Evolutionary conservation across 768 basidiomycete species (phyloP), one percentile per base, ranked within the genome.

Genomic region (Termitomyces sp.): DNA sequence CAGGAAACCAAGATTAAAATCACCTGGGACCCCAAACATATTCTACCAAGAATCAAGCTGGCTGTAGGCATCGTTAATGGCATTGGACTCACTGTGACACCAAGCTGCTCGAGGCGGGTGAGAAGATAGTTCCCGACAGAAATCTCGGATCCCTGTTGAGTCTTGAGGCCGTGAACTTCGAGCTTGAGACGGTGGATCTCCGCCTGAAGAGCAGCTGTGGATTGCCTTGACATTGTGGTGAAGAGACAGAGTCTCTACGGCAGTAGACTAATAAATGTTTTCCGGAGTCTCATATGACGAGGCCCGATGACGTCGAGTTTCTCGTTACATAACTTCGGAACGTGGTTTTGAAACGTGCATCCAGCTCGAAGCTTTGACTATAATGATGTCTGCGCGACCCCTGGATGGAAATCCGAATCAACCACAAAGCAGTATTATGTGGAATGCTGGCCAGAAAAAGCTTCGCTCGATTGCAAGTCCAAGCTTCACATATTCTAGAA

Each of bases 1-100:
- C 69, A 86, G 66, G 65, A 86, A 86, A 2, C 82, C 88, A 49
- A 93, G 82, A 70, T 92, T 92, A 65, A 92, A 93, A 71, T 94
- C 91, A n/a, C 92, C 92, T 0, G 92, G 92, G 0, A 94, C 82
- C 15, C 92, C 92, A 60, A 94, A 94, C 77, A 94, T 82, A 50
- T 83, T 81, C 91, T 94, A 61, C 10, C 61, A 45, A 8, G 25
- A 1, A 12, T 45, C 57, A 5, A 61, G 36, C 34, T 57, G 5
- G n/a, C 17, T n/a, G 25, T 20, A 7, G 29, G 11, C 15, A 34
- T 34, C 31, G 10, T 6, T 1, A 10, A 20, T 2, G 4, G 7
- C 9, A 8, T 3, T 55, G 40, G 9, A 45, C 78, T 46, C 69
- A 83, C 86, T 59, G 77, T 81, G 60, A 87, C 84, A 15, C 79